Evolutionary conservation across 2,329 filamentous ascomycete species (phyloP), one percentile per base, ranked within the genome.

Genomic region (Talaromyces islandicus): DNA sequence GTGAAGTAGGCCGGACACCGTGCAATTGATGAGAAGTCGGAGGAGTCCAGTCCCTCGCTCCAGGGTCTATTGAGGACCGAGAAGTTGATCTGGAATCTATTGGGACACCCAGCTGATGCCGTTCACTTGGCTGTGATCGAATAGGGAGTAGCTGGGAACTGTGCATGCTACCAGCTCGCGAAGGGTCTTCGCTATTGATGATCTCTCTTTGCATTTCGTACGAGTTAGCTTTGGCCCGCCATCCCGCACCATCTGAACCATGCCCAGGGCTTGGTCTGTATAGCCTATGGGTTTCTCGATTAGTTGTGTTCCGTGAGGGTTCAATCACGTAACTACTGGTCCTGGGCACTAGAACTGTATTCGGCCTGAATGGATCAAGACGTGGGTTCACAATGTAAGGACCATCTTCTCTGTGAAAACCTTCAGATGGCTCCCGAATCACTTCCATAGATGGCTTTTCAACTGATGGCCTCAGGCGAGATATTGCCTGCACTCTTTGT

Each of bases 151-250:
- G 12, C 25, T 52, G 48, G 48, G 25, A n/a, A 11, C 24, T 29
- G 17, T 29, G 25, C 6, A 10, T 25, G 27, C 24, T 30, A n/a
- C 35, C 30, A n/a, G 48, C 19, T 35, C 41, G 50, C 51, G 51
- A 12, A 63, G 76, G 75, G 60, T 69, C 73, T 62, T 74, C 70
- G 12, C 73, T 71, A 64, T 76, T 73, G 35, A 71, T 64, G 30
- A 58, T 12, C 51, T 52, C 57, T 51, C 60, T 62, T 24, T 60
- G 55, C 32, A 68, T 62, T 27, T 62, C 63, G 41, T 59, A 63
- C n/a, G 61, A 61, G 62, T 66, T 59, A 63, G 62, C 56, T 55
- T 60, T 63, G 58, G 46, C 59, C 32, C 60, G 60, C 62, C 63
- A 65, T 51, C 57, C 48, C n/a, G 64, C 54, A 57, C 48, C 14